Conservation (phyloP, 768 basidiomycete species). For the Lactifluus echinatus region DNA sequence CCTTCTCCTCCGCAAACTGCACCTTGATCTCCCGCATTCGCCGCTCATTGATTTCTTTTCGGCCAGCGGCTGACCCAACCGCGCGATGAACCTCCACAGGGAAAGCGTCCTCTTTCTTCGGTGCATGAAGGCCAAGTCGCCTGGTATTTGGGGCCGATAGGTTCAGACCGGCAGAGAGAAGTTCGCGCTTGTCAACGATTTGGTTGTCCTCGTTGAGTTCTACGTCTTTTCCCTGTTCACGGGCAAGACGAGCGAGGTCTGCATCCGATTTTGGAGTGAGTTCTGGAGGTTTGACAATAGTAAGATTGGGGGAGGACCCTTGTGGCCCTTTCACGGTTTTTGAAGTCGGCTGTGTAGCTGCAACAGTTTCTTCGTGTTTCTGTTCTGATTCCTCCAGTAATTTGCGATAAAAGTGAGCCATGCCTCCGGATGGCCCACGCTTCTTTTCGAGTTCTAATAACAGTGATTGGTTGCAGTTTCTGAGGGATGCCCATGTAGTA, state of each 20-base stretch:
- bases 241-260: slow-evolving; percentile 62
- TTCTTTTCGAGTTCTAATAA: slow-evolving; percentile 45
- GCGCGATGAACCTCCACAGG: slow-evolving; percentile 55
- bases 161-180: slow-evolving; percentile 88
- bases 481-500: slow-evolving; percentile 9
- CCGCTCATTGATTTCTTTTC: slow-evolving; percentile 77
- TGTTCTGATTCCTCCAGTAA: slow-evolving; percentile 72
- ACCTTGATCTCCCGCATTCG: slow-evolving; percentile 66
- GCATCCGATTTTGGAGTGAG: slow-evolving; percentile 57
- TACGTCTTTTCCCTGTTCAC: slow-evolving; percentile 70
- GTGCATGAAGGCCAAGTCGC: slow-evolving; percentile 41
- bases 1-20: slow-evolving; percentile 71
- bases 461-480: background rate
- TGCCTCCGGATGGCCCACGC: slow-evolving; percentile 53
- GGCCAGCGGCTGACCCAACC: slow-evolving; percentile 73
- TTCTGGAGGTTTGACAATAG: slow-evolving; percentile 65
- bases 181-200: slow-evolving; percentile 91
- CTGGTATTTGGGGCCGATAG: slow-evolving; percentile 77
- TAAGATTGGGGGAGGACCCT: slow-evolving; percentile 55
- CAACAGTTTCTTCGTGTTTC: slow-evolving; percentile 80
- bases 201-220: slow-evolving; percentile 97
- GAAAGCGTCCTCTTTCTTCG: slow-evolving; percentile 25
- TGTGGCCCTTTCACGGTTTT: slow-evolving; percentile 55
- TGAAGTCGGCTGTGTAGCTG: slow-evolving; percentile 46
- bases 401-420: slow-evolving; percentile 78